Percentiles rank a stretch among this genome's conserved stretches.
These are phyloP conservation scores for Ogataea trehalophila DNA, from an alignment of 805 yeast genomes.

Conservation along the genomic window DNA sequence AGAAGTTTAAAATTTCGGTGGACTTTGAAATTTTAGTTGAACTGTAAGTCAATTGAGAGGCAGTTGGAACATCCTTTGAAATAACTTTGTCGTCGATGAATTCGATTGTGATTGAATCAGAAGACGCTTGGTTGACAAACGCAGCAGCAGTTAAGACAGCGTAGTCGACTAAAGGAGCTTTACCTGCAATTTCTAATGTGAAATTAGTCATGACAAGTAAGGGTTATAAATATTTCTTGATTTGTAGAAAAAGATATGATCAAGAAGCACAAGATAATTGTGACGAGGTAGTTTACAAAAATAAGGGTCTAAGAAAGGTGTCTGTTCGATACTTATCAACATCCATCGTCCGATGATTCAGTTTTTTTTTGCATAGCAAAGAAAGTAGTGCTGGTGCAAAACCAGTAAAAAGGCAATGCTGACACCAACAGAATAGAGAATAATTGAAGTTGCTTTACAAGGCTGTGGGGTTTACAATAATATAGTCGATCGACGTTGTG, in stretches of 20 bases:
- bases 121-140: slow-evolving; percentile 50
- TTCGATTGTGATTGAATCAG: slow-evolving; percentile 51
- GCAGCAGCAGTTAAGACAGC: slow-evolving; percentile 74
- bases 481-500: background rate
- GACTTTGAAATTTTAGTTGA: slow-evolving; percentile 40
- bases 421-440: too few species aligned
- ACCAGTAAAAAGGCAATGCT: too few species aligned
- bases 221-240: background rate
- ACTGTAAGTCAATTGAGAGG: slow-evolving; percentile 40
- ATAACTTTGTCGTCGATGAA: slow-evolving; percentile 71
- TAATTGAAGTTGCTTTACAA: too few species aligned
- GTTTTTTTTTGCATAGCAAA: too few species aligned
- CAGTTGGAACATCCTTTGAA: slow-evolving; percentile 35
- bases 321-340: too few species aligned
- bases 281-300: background rate
- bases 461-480: too few species aligned
- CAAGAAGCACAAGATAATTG: background rate
- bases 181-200: slow-evolving; percentile 68
- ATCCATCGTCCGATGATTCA: too few species aligned
- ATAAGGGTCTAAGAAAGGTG: too few species aligned
- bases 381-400: too few species aligned
- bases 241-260: background rate
- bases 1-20: slow-evolving; percentile 40
- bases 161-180: slow-evolving; percentile 81
- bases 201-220: slow-evolving; percentile 25